A percentile compares a stretch with the other conserved stretches of the same genome.
Evolutionary conservation across 2,329 filamentous ascomycete species (phyloP).

Genomic region (Tolypocladium cylindrosporum): DNA sequence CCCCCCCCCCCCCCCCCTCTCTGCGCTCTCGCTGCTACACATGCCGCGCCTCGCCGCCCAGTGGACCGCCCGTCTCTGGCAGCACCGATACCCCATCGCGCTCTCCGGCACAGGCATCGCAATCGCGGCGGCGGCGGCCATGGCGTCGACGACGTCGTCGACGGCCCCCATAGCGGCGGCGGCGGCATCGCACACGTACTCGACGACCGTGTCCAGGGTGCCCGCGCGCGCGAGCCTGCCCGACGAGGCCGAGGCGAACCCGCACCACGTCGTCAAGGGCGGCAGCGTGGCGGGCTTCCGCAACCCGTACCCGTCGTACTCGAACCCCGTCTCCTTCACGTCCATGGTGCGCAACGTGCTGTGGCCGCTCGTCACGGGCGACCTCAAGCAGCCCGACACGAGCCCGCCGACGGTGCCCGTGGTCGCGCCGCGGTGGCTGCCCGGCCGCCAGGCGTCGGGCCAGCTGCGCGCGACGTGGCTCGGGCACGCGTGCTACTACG

Average conservation of each 20-base stretch:
- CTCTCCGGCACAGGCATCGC: background rate
- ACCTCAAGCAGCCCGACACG: conserved; percentile 44
- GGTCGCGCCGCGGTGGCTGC: conserved; percentile 56
- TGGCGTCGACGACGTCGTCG: conserved; percentile 9
- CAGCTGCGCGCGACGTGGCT: conserved; percentile 84
- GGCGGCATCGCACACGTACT: conserved; percentile 5
- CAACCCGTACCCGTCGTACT: conserved; percentile 41
- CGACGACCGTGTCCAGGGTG: conserved; percentile 23
- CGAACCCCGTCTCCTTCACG: conserved; percentile 8
- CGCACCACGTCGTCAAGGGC: conserved; percentile 36
- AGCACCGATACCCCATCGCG: background rate
- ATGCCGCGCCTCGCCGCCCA: conserved; percentile 1
- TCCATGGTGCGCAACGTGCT: conserved; percentile 21
- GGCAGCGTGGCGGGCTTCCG: conserved; percentile 33
- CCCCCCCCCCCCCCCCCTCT: conserved; percentile 34
- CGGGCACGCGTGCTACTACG: conserved; percentile 86
- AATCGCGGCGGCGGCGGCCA: conserved; percentile 6
- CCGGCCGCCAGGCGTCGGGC: conserved; percentile 33
- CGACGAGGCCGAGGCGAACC: conserved; percentile 31
- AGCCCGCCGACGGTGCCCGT: conserved; percentile 57
- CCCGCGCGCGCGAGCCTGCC: conserved; percentile 23
- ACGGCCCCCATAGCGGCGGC: conserved; percentile 3
- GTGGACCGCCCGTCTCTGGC: conserved; percentile 6
- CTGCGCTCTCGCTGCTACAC: background rate
- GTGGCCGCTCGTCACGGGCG: conserved; percentile 29